Base-by-base conservation (phyloP, 306 rosid species). In the Begonia loranthoides region DNA sequence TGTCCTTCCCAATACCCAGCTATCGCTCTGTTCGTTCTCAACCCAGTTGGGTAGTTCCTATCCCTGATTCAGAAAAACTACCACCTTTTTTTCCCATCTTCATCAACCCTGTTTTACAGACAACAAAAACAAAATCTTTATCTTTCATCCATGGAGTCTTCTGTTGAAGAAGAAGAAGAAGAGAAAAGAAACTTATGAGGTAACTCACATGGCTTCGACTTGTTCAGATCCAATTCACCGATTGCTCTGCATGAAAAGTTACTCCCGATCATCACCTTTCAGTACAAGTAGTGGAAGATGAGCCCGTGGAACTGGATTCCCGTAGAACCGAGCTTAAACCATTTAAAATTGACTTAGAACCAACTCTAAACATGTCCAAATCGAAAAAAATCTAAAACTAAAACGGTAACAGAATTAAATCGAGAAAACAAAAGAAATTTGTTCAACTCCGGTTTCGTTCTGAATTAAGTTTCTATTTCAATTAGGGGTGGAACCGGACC, bases 1-100 rank as follows among this genome's bases (percentile, higher is more conserved):
- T 90, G 45, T 90, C 99, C 67, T 90, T 90, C 86, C 99, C 99
- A 90, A 52, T 90, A 90, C 9, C 99, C 99, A 12, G 92, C 92
- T 4, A 95, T 90, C 2, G 99, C 99, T 21, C 99, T 76, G 73
- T 90, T 90, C 1, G 99, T 90, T 53, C 99, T 78, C 67, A 83
- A 67, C 2, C 99, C 99, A 15, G 99, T 90, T 52, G 99, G 99
- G 73, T 90, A 90, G 60, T 90, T 90, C 61, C 92, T 64, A 62
- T 90, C 99, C 16, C 94, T 78, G 17, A 83, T 78, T 13, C 99
- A 90, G 79, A 90, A 90, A 41, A 90, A 90, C 73, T 90, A 90
- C 95, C 95, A 90, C 39, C 93, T 4, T 83, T 82, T 12, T 82
- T 95, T 51, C 95, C 99, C 99, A 86, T 82, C 74, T 90, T 90